These are phyloP conservation scores for Syncephalis fuscata DNA, from an alignment of 371 early-diverging fungal genomes.

Conservation along the genomic window DNA sequence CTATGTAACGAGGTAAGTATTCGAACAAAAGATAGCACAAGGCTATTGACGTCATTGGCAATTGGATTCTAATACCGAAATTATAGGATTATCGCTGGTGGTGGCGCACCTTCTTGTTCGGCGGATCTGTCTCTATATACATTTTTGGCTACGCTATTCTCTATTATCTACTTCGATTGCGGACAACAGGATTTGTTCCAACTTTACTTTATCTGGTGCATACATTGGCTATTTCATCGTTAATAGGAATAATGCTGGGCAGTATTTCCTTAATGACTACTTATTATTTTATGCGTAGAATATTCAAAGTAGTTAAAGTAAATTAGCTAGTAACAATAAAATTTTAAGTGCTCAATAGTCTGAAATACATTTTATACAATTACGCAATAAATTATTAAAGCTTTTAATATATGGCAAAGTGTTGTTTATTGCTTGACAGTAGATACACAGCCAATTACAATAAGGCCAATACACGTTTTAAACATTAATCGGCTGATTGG, in stretches of 20 bases:
- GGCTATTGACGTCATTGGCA: not conserved
- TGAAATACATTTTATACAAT: no score
- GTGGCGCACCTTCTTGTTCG: conserved; percentile 66
- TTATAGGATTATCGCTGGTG: conserved; percentile 64
- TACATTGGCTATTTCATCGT: conserved; percentile 25
- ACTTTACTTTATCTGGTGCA: conserved; percentile 31
- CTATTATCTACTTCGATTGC: conserved; percentile 26
- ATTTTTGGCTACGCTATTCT: conserved; percentile 43
- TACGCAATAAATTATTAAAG: no score
- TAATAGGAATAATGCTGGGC: conserved; percentile 47
- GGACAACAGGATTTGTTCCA: conserved; percentile 27
- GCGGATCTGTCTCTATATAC: conserved; percentile 51
- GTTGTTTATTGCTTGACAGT: no score
- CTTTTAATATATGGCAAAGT: no score
- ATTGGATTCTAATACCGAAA: not conserved
- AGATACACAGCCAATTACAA: no score
- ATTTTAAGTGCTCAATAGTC: no score
- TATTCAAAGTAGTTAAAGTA: conserved; percentile 60
- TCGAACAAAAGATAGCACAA: not conserved
- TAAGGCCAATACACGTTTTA: no score
- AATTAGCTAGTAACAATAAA: conserved; percentile 5
- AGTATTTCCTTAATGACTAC: conserved; percentile 61
- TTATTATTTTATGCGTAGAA: conserved; percentile 52
- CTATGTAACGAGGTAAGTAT: conserved; percentile 54
- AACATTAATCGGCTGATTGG: no score